These are phyloP conservation scores for Ophiostoma fasciatum DNA, from an alignment of 2,329 filamentous ascomycete species.

Conservation along the genomic window DNA sequence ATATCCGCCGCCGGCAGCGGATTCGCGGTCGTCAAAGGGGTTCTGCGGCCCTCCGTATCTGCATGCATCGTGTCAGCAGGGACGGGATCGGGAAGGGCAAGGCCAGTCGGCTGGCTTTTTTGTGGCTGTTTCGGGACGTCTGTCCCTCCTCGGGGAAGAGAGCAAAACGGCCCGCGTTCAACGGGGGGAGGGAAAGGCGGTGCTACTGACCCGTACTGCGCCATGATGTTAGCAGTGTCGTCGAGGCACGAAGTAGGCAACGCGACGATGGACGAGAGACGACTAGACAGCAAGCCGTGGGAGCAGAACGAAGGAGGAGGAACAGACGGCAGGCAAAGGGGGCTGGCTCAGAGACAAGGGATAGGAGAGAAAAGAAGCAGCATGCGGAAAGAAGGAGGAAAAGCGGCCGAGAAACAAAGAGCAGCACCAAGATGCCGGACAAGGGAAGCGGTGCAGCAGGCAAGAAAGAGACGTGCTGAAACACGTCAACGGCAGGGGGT, in stretches of 20 bases:
- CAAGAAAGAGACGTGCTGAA: neutral
- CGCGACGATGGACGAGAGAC: slow-evolving; percentile 4
- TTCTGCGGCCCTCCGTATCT: slow-evolving; percentile 42
- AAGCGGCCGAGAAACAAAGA: too few relatives aligned
- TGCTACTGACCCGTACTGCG: slow-evolving; percentile 45
- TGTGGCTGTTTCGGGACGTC: too few relatives aligned
- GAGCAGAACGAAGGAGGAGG: too few relatives aligned
- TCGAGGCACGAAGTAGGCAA: neutral
- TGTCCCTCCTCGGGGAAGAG: too few relatives aligned
- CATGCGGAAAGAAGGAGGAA: neutral
- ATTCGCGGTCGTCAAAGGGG: slow-evolving; percentile 43
- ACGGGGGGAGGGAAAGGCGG: too few relatives aligned
- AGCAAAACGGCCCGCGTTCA: too few relatives aligned
- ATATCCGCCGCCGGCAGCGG: slow-evolving; percentile 22
- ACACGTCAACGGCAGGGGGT: slow-evolving; percentile 2
- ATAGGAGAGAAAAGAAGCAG: neutral
- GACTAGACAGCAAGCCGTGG: too few relatives aligned
- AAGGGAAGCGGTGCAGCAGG: neutral
- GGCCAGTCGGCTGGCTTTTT: too few relatives aligned
- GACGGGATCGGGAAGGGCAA: too few relatives aligned
- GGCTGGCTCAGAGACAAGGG: neutral
- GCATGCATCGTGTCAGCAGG: slow-evolving; percentile 19
- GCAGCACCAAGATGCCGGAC: too few relatives aligned
- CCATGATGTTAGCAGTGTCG: slow-evolving; percentile 23
- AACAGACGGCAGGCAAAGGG: too few relatives aligned